phyloP scores from a whole-genome alignment of 1,284 basidiomycete genomes.

The Waitea zeae region DNA sequence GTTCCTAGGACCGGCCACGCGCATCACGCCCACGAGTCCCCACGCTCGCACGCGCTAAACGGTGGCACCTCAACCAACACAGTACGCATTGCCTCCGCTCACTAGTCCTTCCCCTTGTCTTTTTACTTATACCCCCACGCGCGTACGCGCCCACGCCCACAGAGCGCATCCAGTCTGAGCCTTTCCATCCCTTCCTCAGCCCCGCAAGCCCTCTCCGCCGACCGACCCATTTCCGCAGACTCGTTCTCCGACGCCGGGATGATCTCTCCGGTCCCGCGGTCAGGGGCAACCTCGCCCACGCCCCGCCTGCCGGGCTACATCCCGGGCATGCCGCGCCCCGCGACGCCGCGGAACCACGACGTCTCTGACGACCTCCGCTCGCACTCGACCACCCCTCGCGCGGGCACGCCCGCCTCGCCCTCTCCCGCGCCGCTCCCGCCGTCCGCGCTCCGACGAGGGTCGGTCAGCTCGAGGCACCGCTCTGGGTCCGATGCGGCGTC shows the following conservation, averaged over 20 bases:
- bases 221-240: conserved; percentile 27
- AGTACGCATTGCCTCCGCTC: too few relatives aligned
- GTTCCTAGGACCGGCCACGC: conserved; percentile 30
- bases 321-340: conserved; percentile 72
- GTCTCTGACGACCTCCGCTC: conserved; percentile 57
- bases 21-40: neutral
- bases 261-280: conserved; percentile 26
- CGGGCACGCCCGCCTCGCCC: conserved; percentile 35
- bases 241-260: conserved; percentile 30
- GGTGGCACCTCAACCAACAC: too few relatives aligned
- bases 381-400: conserved; percentile 64
- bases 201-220: conserved; percentile 53
- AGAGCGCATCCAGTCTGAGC: neutral
- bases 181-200: too few relatives aligned
- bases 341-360: conserved; percentile 40
- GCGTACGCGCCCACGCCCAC: neutral
- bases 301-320: conserved; percentile 67
- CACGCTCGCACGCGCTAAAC: too few relatives aligned
- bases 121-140: neutral
- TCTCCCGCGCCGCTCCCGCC: neutral
- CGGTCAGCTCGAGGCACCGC: conserved; percentile 17
- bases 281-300: conserved; percentile 31
- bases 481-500: too few relatives aligned
- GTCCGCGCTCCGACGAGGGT: neutral
- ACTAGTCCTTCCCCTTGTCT: neutral